Evolutionary conservation across 768 basidiomycete species (phyloP), one percentile per base, ranked within the genome.

Genomic region (Dioszegia hungarica): DNA sequence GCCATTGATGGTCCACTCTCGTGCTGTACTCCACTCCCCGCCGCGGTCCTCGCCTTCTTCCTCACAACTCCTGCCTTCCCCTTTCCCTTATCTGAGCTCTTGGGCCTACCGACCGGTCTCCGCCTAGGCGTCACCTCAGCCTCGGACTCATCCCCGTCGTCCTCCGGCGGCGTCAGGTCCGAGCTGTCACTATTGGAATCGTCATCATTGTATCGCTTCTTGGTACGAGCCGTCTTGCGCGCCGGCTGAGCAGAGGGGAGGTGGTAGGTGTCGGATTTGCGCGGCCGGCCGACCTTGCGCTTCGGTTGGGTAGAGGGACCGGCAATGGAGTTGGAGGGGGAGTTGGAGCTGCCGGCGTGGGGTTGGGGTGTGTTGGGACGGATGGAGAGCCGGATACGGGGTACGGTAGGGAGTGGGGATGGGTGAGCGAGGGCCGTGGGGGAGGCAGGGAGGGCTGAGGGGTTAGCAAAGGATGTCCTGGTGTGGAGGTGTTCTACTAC

Each of bases 101-200:
- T 49, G 22, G 61, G 51, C 28, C 38, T 19, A 28, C 54, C 45
- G 50, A 57, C 34, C 41, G 56, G 41, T 46, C 31, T 54, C 56
- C 41, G 56, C 54, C 56, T 53, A 56, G 59, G 60, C 9, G 54
- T 60, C 47, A 56, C 38, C n/a, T 53, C 62, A 25, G 56, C 48
- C 31, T 61, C 50, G 4, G 53, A 55, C 27, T 59, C 61, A 5
- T 50, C 50, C 27, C 51, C 60, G 38, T n/a, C n/a, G n/a, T 62
- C 57, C n/a, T 67, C 66, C 1, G 46, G 49, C 12, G 66, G 63
- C 17, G 66, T 64, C 9, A 68, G 56, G 31, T 67, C 62, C 6
- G 66, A 68, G 10, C 61, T 60, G n/a, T 51, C 63, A 22, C 39
- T 43, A 19, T 54, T 53, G 20, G 27, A 12, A 6, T 15, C 20